Conservation (phyloP, 2,329 filamentous ascomycete genomes). For the Blumeria graminis region DNA sequence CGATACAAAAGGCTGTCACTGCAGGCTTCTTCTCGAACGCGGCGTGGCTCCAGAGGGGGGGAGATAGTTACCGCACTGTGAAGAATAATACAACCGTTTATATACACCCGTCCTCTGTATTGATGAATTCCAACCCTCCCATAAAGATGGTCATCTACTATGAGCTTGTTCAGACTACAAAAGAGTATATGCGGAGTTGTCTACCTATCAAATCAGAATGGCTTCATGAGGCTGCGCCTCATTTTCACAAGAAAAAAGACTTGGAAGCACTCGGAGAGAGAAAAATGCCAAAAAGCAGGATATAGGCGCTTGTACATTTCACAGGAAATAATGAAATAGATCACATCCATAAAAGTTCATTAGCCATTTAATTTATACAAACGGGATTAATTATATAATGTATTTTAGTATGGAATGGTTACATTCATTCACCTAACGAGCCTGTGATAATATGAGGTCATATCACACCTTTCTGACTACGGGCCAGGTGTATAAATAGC, state of each 20-base stretch:
- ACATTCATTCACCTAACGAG: no score
- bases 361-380: no score
- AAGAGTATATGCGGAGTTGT: conserved; percentile 80
- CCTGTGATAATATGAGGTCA: no score
- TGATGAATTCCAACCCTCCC: conserved; percentile 54
- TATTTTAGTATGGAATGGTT: no score
- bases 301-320: not conserved
- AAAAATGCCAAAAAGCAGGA: conserved; percentile 37
- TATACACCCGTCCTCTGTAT: conserved; percentile 68
- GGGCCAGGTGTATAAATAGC: no score
- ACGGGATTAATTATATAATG: no score
- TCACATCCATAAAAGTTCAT: no score
- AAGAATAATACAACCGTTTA: conserved; percentile 77
- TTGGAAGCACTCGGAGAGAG: conserved; percentile 60
- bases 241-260: conserved; percentile 85
- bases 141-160: conserved; percentile 70
- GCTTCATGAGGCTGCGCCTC: conserved; percentile 74
- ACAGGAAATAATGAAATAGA: no score
- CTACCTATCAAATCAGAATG: conserved; percentile 68
- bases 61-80: conserved; percentile 73
- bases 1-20: conserved; percentile 71
- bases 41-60: conserved; percentile 56
- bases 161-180: conserved; percentile 57
- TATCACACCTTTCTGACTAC: no score
- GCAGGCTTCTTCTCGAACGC: conserved; percentile 91